Evolutionary conservation across 78 protist genomes (phyloP).

Genomic region (Neovahlkampfia damariscottae): DNA sequence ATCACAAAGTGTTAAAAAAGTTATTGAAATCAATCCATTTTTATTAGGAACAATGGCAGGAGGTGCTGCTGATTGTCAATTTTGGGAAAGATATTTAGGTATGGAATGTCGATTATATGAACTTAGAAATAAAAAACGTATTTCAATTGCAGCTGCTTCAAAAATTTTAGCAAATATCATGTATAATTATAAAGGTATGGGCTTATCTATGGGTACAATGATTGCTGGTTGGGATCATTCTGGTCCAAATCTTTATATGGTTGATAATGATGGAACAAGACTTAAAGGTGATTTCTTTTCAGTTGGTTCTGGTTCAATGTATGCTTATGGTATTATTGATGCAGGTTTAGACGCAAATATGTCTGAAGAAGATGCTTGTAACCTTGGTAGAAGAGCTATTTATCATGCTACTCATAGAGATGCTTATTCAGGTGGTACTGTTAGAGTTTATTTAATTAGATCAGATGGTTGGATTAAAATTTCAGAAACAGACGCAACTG

Average conservation of each 20-base stretch:
- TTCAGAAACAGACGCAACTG: neutral
- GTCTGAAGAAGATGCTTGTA: constrained; percentile 81
- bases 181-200: constrained; percentile 82
- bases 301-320: constrained; percentile 98
- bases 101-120: constrained; percentile 64
- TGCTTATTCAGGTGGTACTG: constrained; percentile 89
- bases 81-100: constrained; percentile 94
- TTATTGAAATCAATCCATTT: constrained; percentile 91
- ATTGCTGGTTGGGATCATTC: constrained; percentile 94
- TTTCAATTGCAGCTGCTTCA: constrained; percentile 98
- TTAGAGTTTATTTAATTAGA: constrained; percentile 40
- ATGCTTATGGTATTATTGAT: constrained; percentile 99
- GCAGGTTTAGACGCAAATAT: constrained; percentile 65
- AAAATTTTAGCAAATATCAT: constrained; percentile 90
- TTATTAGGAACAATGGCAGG: constrained; percentile 99
- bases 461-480: constrained; percentile 5
- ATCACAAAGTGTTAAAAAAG: constrained; percentile 93
- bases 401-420: constrained; percentile 97
- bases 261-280: constrained; percentile 95
- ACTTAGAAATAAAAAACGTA: constrained; percentile 77
- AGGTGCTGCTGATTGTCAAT: constrained; percentile 99
- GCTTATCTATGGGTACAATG: constrained; percentile 98
- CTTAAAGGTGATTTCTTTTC: constrained; percentile 74
- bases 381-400: constrained; percentile 92
- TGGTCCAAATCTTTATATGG: constrained; percentile 90